A percentile compares a stretch with the other conserved stretches of the same genome.
Conservation (phyloP, 2,329 filamentous ascomycete species). For the Diaporthe velutina region DNA sequence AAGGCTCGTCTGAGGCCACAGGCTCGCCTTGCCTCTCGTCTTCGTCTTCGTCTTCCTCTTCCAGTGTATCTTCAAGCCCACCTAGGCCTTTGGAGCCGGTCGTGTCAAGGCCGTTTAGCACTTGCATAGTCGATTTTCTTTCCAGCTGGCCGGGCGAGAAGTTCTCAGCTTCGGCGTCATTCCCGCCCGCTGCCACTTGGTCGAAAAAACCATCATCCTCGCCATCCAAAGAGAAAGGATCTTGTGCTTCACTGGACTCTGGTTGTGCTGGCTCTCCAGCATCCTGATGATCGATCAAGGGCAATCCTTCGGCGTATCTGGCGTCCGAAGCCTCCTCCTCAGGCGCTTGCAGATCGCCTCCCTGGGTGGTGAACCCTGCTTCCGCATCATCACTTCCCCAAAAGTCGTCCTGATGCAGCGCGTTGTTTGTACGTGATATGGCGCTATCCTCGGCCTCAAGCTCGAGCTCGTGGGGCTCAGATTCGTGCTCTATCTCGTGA, state of each 20-base stretch:
- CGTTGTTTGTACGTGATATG: slow-evolving; percentile 33
- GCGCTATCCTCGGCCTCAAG: slow-evolving; percentile 41
- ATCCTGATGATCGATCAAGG: slow-evolving; percentile 64
- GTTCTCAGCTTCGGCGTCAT: slow-evolving; percentile 46
- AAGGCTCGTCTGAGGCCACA: slow-evolving; percentile 34
- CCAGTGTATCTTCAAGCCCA: slow-evolving; percentile 47
- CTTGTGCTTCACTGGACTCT: slow-evolving; percentile 36
- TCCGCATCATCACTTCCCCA: slow-evolving; percentile 40
- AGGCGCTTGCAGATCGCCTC: slow-evolving; percentile 56
- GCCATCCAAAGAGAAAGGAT: slow-evolving; percentile 60
- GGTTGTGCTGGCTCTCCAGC: slow-evolving; percentile 44
- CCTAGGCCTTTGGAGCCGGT: slow-evolving; percentile 44
- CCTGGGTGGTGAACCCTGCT: slow-evolving; percentile 48
- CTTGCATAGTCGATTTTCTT: slow-evolving; percentile 79
- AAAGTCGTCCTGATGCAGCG: slow-evolving; percentile 37
- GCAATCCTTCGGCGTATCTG: slow-evolving; percentile 78
- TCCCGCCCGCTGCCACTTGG: slow-evolving; percentile 55
- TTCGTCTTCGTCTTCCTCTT: slow-evolving; percentile 48
- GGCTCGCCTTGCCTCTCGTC: slow-evolving; percentile 39
- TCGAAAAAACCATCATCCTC: slow-evolving; percentile 73
- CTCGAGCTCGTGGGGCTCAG: slow-evolving; percentile 53
- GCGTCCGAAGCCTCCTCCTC: slow-evolving; percentile 64
- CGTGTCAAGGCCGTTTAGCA: slow-evolving; percentile 65
- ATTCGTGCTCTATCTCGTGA: slow-evolving; percentile 63
- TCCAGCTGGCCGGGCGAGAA: slow-evolving; percentile 57